Base-by-base conservation (phyloP, 345 rosid species). In the Barbarea vulgaris region DNA sequence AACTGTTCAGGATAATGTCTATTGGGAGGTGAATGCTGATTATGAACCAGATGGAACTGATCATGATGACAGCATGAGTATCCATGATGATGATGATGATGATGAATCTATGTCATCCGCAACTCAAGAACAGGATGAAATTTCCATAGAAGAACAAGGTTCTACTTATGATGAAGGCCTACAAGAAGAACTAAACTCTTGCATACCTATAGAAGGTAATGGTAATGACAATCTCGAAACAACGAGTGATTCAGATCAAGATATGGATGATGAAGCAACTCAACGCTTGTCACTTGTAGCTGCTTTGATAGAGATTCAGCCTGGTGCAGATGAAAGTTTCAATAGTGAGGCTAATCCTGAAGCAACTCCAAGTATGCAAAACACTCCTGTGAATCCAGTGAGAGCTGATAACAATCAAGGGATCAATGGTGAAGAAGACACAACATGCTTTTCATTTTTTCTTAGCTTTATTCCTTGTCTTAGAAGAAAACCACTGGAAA, bases 1-100 rank as follows among this genome's bases (percentile, higher is more conserved):
- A 64, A 64, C 27, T 28, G 55, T 17, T 64, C 27, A 64, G 28
- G 56, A 62, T 62, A 42, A 62, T 4, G 21, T 64, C 9, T 64
- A 25, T 47, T 46, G 56, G 55, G 56, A 46, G 9, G 27, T 64
- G 52, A 15, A 9, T 12, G 25, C 12, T 21, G 50, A 10, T 37
- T 3, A 37, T 37, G 42, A 37, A 37, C 4, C 42, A 1, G 42
- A 37, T 37, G 42, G 14, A 37, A 37, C 15, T 3, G 15, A 12
- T 37, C 42, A 37, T 11, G 51, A 41, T 24, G 21, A 41, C 1
- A 62, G 4, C 14, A 41, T 1, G 11, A 33, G 3, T 33, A 33
- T 33, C 37, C 37, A 33, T 33, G 2, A 33, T 33, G 37, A 33
- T 0, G 36, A 39, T n/a, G n/a, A n/a, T 24, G 13, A 52, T 48